Evolutionary conservation across 139 green algal species (phyloP).

Genomic region (Chlamydomonas schloesseri): DNA sequence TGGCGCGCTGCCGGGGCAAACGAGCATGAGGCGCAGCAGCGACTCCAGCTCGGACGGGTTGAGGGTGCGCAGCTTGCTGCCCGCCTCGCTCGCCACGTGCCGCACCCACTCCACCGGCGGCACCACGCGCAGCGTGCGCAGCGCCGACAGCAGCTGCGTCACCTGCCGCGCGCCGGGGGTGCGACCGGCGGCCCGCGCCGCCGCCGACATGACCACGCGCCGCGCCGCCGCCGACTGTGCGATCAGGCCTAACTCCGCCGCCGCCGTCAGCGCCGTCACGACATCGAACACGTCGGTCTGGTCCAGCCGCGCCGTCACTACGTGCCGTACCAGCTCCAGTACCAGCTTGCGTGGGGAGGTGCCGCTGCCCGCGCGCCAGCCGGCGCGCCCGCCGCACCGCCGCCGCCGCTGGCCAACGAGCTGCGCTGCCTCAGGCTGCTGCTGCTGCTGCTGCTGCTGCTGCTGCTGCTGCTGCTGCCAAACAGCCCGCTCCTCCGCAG

Average conservation of each 20-base stretch:
- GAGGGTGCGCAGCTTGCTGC: not conserved
- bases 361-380: too few relatives aligned
- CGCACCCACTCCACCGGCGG: not conserved
- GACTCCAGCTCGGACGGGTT: not conserved
- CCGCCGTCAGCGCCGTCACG: not conserved
- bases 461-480: too few relatives aligned
- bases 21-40: conserved; percentile 9
- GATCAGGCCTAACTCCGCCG: not conserved
- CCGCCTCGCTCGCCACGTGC: not conserved
- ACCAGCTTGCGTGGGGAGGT: not conserved
- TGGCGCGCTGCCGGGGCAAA: not conserved
- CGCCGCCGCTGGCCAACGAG: too few relatives aligned
- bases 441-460: too few relatives aligned
- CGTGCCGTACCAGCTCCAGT: not conserved
- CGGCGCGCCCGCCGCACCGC: too few relatives aligned
- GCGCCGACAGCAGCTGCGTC: not conserved
- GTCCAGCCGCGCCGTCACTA: not conserved
- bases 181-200: not conserved
- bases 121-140: not conserved
- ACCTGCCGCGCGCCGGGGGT: not conserved
- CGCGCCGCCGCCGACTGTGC: not conserved
- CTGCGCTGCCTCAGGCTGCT: too few relatives aligned
- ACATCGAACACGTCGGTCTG: conserved; percentile 1
- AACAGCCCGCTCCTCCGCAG: too few relatives aligned
- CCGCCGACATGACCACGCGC: not conserved